These are phyloP conservation scores for Heterobasidion parviporum DNA, from an alignment of 1,284 basidiomycete species.

Conservation along the genomic window DNA sequence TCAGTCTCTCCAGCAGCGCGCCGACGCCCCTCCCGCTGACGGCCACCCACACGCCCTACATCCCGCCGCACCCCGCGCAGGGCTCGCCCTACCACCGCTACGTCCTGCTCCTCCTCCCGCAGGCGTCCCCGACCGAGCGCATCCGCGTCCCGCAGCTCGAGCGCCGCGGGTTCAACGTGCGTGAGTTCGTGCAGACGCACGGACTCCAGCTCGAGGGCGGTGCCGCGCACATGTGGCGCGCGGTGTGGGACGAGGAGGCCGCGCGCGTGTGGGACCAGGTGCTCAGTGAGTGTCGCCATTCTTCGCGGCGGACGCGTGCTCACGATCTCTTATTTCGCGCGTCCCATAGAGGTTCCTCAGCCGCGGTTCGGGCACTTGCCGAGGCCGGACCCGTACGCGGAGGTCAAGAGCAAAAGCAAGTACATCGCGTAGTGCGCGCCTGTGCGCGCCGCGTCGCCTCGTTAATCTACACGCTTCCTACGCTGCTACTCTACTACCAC, in stretches of 20 bases:
- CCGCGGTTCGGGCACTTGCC: constrained; percentile 54
- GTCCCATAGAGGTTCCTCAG: constrained; percentile 44
- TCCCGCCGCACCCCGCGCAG: constrained; percentile 82
- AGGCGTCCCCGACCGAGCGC: constrained; percentile 31
- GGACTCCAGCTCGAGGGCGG: constrained; percentile 49
- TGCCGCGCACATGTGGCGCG: constrained; percentile 80
- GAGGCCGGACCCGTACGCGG: constrained; percentile 44
- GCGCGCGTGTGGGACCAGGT: constrained; percentile 59
- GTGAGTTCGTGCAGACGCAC: constrained; percentile 51
- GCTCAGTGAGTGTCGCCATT: constrained; percentile 45
- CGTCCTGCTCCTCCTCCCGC: constrained; percentile 69
- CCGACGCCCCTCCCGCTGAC: constrained; percentile 30
- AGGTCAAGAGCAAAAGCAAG: constrained; percentile 44
- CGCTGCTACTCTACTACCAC: too few species aligned
- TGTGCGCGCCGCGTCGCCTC: background rate
- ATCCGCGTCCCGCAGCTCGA: constrained; percentile 32
- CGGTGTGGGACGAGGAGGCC: constrained; percentile 66
- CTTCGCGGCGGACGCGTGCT: background rate
- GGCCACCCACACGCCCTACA: constrained; percentile 57
- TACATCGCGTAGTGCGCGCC: constrained; percentile 21
- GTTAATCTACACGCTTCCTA: too few species aligned
- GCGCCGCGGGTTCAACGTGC: constrained; percentile 56
- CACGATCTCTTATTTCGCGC: constrained; percentile 3
- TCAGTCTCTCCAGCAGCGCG: constrained; percentile 62
- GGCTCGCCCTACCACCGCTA: constrained; percentile 87